Base-by-base conservation (phyloP, 2,329 filamentous ascomycete species). In the Colletotrichum sp. region DNA sequence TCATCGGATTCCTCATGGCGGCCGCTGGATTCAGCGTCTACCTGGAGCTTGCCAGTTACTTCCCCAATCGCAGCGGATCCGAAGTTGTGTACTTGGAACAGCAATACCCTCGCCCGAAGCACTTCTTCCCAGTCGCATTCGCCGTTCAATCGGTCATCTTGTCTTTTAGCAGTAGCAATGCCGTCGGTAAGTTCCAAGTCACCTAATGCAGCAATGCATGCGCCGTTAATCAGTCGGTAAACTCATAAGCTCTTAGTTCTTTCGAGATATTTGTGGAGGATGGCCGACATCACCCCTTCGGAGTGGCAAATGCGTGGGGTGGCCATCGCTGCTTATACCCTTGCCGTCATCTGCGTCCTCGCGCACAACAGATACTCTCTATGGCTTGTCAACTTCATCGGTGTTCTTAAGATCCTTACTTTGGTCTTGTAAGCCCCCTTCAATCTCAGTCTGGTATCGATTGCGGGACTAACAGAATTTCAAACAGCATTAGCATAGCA, bases 51-150 rank as follows among this genome's bases (percentile, higher is more conserved):
- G 89, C 92, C 0, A 87, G 90, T 1, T 94, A 92, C 77, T 94
- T 94, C 75, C 92, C 92, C 1, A 93, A 90, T 79, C 89, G 93
- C 9, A 93, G 90, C 3, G 93, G 92, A 0, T 89, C 89, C 0
- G 92, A 94, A 79, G 92, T 93, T 0, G 92, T 93, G 0, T 94
- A 93, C 78, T 87, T 94, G 0, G 93, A 94, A 78, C 93, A 94
- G 79, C 90, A 92, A 0, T 95, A 90, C 77, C 92, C 92, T 1
- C 87, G 91, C 2, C 93, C 93, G 0, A 89, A 87, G 71, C 93
- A 91, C 80, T 88, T 94, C 76, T 91, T 94, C 65, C 92, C 92
- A 0, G 90, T 91, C 0, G 87, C 91, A 0, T 94, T 93, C 80
- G 93, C 93, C 0, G 89, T 93, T 4, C 91, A 93, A 80, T 88